phyloP scores from a whole-genome alignment of 306 rosid genomes.

The Prunus salicina region DNA sequence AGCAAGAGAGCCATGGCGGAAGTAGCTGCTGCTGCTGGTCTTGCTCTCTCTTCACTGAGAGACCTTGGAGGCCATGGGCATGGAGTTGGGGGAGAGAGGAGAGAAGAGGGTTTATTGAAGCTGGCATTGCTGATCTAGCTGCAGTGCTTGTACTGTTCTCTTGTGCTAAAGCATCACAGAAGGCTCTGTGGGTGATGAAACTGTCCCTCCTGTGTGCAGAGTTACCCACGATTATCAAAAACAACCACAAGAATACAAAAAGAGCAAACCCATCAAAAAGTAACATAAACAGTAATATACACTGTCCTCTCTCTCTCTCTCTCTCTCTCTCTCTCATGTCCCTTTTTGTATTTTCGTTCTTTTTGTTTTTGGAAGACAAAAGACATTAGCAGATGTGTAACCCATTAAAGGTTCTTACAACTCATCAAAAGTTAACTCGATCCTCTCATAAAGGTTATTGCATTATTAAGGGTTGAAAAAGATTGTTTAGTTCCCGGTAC shows the following conservation, averaged over 20 bases:
- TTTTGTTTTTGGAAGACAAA: conserved; percentile 11
- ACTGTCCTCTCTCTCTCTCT: background rate
- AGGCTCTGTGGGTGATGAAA: conserved; percentile 86
- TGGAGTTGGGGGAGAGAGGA: conserved; percentile 37
- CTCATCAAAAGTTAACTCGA: background rate
- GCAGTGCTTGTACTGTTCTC: conserved; percentile 36
- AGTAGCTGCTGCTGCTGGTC: conserved; percentile 14
- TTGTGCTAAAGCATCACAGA: conserved; percentile 79
- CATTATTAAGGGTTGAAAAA: too few species aligned
- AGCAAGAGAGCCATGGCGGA: conserved; percentile 19
- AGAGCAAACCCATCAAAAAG: background rate
- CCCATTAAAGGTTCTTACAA: conserved; percentile 8
- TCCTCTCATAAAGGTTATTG: too few species aligned
- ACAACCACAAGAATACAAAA: conserved; percentile 33
- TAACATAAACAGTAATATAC: background rate
- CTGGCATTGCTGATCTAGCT: conserved; percentile 27
- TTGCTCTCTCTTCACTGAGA: conserved; percentile 28
- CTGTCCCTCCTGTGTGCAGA: conserved; percentile 68
- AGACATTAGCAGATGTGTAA: conserved; percentile 11
- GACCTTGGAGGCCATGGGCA: conserved; percentile 26
- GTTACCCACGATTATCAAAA: background rate
- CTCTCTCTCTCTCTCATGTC: conserved; percentile 1
- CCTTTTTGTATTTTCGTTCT: conserved; percentile 25
- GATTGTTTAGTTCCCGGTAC: too few species aligned
- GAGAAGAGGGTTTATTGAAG: conserved; percentile 30